phyloP scores from a whole-genome alignment of 75 land plant genomes.

The Pinus albicaulis region DNA sequence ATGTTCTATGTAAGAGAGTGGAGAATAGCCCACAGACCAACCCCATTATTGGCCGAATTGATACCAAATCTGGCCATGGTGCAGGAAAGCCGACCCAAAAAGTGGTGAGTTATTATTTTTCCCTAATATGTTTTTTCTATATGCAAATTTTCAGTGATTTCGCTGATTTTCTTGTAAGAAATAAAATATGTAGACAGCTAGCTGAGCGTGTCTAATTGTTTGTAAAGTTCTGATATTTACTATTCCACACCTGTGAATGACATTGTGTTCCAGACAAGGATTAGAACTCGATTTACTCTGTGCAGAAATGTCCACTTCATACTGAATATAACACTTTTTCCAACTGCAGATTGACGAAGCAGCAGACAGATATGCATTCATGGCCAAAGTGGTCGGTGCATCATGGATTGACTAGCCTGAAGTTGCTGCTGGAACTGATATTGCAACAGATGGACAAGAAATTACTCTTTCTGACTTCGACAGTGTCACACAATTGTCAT shows the following conservation, averaged over 20 bases:
- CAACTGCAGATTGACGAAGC: constrained; percentile 79
- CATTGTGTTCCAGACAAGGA: background rate
- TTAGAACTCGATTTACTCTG: background rate
- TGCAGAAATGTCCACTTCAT: no score
- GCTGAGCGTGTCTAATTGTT: no score
- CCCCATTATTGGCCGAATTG: constrained; percentile 93
- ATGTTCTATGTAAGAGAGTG: constrained; percentile 72
- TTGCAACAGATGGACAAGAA: background rate
- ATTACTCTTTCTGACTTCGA: constrained; percentile 46
- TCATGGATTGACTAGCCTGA: constrained; percentile 57
- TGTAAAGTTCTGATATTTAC: background rate
- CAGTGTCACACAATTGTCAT: no score
- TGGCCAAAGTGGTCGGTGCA: constrained; percentile 72
- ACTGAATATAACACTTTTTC: background rate
- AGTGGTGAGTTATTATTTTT: constrained; percentile 35
- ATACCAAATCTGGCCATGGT: constrained; percentile 97
- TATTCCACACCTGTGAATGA: background rate
- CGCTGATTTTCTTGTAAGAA: no score
- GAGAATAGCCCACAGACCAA: constrained; percentile 76
- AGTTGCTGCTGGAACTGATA: background rate
- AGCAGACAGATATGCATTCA: constrained; percentile 77
- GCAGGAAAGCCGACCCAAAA: constrained; percentile 90
- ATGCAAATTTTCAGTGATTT: no score
- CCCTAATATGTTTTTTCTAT: background rate
- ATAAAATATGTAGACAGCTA: no score